Evolutionary conservation across 148 eudicot species (phyloP), one percentile per base, ranked within the genome.

Genomic region (Cornus florida): DNA sequence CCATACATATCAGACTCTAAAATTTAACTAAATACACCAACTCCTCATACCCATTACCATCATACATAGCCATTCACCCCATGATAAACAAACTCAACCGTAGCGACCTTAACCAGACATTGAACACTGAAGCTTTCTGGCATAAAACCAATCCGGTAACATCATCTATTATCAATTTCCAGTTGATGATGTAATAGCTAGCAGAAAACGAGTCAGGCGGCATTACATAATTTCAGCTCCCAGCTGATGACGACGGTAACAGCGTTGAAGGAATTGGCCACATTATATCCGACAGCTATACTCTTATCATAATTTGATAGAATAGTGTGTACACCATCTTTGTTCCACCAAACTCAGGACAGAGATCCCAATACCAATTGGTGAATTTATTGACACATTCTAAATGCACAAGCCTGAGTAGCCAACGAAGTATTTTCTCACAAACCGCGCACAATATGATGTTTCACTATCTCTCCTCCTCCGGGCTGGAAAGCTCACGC

Each of bases 401-500:
- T 33, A 33, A 12, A 10, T 69, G n/a, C 23, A 24, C 66, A 62
- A 43, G 20, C 66, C 23, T 19, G 23, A 62, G 66, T n/a, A 62
- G 35, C 72, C 22, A 2, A 67, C 17, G 4, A 17, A 3, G 66
- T 17, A 17, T 69, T 13, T 7, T 6, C 43, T 33, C 41, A 68
- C 41, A 7, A 38, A 33, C 22, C 28, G 72, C 4, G 22, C 12
- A 43, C 8, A 33, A 35, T 69, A 69, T 1, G 35, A 33, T 69
- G 46, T 35, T 33, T 2, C 46, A 35, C 46, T 32, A 68, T 68
- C 24, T 67, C 12, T 48, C 43, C 74, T 56, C 76, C n/a, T 62
- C 82, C 75, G 69, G 43, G 8, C 70, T 74, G 70, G 68, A 78
- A 78, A 81, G 69, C 68, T 46, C 70, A 78, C 79, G 74, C 80